Evolutionary conservation across 768 basidiomycete species (phyloP).

Genomic region (Serendipita sp.): DNA sequence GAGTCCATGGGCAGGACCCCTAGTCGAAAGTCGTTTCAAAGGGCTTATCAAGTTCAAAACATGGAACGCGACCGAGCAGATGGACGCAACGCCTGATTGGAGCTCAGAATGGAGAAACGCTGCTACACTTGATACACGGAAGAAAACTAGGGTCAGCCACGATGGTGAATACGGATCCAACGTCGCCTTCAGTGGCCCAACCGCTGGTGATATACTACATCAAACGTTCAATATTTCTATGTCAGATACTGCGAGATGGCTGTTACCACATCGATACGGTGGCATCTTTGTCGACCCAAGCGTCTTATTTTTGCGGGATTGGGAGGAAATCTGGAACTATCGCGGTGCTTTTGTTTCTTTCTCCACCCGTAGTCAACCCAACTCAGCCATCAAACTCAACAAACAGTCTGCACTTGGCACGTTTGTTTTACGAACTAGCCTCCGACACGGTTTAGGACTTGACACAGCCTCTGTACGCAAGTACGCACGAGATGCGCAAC

Average conservation of each 20-base stretch:
- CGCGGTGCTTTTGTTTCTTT: conserved; percentile 55
- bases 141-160: too few species aligned
- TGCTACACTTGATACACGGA: neutral
- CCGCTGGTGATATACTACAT: neutral
- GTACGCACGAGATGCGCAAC: conserved; percentile 76
- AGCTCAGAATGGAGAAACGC: conserved; percentile 69
- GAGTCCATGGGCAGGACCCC: conserved; percentile 90
- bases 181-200: neutral
- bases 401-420: conserved; percentile 81
- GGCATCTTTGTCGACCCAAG: conserved; percentile 96
- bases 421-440: conserved; percentile 84
- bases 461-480: conserved; percentile 90
- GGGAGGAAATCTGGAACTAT: conserved; percentile 98
- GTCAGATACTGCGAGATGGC: conserved; percentile 93
- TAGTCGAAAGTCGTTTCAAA: conserved; percentile 82
- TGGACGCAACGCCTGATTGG: conserved; percentile 81
- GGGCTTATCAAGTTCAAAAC: conserved; percentile 88
- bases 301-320: conserved; percentile 87
- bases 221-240: conserved; percentile 17
- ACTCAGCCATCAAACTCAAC: conserved; percentile 87
- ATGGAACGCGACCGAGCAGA: conserved; percentile 96
- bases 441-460: conserved; percentile 89
- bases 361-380: conserved; percentile 77
- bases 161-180: neutral
- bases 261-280: conserved; percentile 91